Evolutionary conservation across 805 yeast genomes (phyloP).

Genomic region (Candida namnaoensis): DNA sequence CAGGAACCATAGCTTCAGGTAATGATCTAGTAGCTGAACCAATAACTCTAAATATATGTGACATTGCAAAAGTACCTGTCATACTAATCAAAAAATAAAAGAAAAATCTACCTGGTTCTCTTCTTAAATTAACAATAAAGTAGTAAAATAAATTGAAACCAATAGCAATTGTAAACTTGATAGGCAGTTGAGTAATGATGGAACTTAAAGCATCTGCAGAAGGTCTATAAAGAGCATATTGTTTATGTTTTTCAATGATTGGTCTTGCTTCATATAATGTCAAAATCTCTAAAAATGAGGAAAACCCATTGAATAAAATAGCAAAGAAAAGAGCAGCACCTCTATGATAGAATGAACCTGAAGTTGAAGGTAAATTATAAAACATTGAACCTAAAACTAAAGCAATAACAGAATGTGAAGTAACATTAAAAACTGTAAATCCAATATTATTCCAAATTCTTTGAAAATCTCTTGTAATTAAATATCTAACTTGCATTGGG

Average conservation of each 20-base stretch:
- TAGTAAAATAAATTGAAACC: constrained; percentile 42
- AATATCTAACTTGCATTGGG: constrained; percentile 39
- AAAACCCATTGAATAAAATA: constrained; percentile 51
- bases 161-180: constrained; percentile 34
- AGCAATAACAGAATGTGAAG: constrained; percentile 42
- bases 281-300: constrained; percentile 51
- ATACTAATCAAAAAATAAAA: constrained; percentile 37
- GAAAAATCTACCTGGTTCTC: constrained; percentile 46
- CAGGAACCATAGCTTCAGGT: constrained; percentile 51
- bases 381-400: constrained; percentile 49
- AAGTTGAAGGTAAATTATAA: constrained; percentile 34
- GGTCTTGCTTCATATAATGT: constrained; percentile 47
- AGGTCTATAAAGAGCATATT: constrained; percentile 49
- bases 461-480: constrained; percentile 36
- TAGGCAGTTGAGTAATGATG: constrained; percentile 40
- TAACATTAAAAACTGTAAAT: constrained; percentile 33
- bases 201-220: constrained; percentile 52
- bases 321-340: constrained; percentile 65
- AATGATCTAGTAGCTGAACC: constrained; percentile 40
- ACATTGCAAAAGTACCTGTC: constrained; percentile 39
- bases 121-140: constrained; percentile 43
- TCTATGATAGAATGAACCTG: constrained; percentile 44
- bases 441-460: constrained; percentile 40
- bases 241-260: constrained; percentile 50
- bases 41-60: constrained; percentile 44